phyloP scores from a whole-genome alignment of 331 rosid genomes.

The Rhamnella rubrinervis region DNA sequence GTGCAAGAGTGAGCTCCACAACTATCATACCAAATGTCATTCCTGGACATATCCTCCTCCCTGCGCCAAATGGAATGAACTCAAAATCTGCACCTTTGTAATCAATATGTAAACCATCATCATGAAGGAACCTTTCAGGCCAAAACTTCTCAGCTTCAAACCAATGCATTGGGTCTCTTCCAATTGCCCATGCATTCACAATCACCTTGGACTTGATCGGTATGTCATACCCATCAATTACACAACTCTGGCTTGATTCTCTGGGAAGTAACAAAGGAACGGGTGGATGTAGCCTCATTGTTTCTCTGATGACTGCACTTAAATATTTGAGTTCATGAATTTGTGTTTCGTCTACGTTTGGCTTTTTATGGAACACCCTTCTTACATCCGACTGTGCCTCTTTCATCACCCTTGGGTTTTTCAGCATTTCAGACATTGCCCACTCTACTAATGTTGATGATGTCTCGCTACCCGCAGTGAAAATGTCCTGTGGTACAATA shows the following conservation, averaged over 20 bases:
- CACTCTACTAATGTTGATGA: slow-evolving; percentile 24
- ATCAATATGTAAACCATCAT: slow-evolving; percentile 18
- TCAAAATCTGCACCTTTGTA: slow-evolving; percentile 37
- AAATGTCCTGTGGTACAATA: slow-evolving; percentile 15
- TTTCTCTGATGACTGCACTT: slow-evolving; percentile 32
- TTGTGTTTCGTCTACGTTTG: slow-evolving; percentile 13
- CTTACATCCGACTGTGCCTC: slow-evolving; percentile 26
- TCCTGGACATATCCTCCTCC: slow-evolving; percentile 22
- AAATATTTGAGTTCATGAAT: slow-evolving; percentile 23
- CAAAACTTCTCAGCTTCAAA: slow-evolving; percentile 27
- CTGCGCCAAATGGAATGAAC: slow-evolving; percentile 44
- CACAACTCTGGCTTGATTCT: not conserved
- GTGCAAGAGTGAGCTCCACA: slow-evolving; percentile 21
- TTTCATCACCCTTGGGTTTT: slow-evolving; percentile 13
- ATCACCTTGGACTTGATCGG: slow-evolving; percentile 23
- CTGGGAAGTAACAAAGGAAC: slow-evolving; percentile 21
- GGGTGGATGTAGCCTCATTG: slow-evolving; percentile 15
- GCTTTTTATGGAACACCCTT: slow-evolving; percentile 25
- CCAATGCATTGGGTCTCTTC: slow-evolving; percentile 34
- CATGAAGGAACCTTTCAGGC: slow-evolving; percentile 39
- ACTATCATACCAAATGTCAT: slow-evolving; percentile 7
- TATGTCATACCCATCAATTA: slow-evolving; percentile 2
- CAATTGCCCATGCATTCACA: slow-evolving; percentile 45
- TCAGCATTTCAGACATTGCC: slow-evolving; percentile 35
- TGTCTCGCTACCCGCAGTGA: slow-evolving; percentile 33